These are phyloP conservation scores for Monascus purpureus DNA, from an alignment of 495 filamentous ascomycete genomes.

Conservation along the genomic window DNA sequence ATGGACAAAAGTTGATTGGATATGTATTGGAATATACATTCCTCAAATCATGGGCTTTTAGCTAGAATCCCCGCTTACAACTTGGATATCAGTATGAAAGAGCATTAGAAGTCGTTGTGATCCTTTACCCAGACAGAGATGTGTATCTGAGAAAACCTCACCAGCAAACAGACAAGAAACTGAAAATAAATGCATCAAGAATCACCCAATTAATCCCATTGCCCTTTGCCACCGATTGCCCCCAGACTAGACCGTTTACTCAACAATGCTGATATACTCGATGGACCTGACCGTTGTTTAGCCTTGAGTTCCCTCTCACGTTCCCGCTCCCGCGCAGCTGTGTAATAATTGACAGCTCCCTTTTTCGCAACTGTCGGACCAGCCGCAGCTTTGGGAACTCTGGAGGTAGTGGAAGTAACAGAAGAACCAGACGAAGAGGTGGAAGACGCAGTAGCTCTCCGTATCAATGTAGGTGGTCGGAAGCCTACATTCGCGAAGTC, in stretches of 20 bases:
- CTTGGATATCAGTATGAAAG: too few relatives aligned
- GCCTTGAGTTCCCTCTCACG: conserved; percentile 44
- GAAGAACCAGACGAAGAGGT: conserved; percentile 21
- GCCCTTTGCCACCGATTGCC: conserved; percentile 17
- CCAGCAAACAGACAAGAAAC: not conserved
- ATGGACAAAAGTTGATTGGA: too few relatives aligned
- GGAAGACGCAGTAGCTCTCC: conserved; percentile 47
- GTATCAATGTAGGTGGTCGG: conserved; percentile 65
- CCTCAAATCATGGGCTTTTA: too few relatives aligned
- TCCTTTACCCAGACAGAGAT: too few relatives aligned
- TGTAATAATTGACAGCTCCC: conserved; percentile 69
- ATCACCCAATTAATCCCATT: conserved; percentile 30
- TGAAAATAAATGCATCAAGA: not conserved
- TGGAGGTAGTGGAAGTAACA: conserved; percentile 19
- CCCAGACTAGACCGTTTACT: conserved; percentile 24
- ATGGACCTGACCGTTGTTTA: conserved; percentile 26
- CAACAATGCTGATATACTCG: conserved; percentile 23
- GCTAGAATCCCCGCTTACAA: too few relatives aligned
- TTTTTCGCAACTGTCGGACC: conserved; percentile 49
- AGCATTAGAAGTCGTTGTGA: too few relatives aligned
- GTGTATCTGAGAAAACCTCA: too few relatives aligned
- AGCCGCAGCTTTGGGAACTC: conserved; percentile 24
- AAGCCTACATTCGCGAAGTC: conserved; percentile 36
- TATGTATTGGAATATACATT: too few relatives aligned
- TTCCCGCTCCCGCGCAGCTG: conserved; percentile 59